A percentile compares a stretch with the other conserved stretches of the same genome.
phyloP scores from a whole-genome alignment of 192 early-diverging fungal genomes.

The Podila verticillata region DNA sequence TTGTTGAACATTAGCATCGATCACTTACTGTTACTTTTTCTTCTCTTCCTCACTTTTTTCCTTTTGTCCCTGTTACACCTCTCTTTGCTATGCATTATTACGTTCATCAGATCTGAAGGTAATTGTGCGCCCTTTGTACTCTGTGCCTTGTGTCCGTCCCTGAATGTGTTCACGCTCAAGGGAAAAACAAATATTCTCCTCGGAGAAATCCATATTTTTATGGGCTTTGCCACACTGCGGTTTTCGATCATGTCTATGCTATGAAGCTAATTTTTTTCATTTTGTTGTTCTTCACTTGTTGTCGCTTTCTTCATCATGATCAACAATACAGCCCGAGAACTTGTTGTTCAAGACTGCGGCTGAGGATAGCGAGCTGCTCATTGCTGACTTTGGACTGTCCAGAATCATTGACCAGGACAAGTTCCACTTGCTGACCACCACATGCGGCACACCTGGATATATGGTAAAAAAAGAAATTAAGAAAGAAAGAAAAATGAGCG shows the following conservation, averaged over 20 bases:
- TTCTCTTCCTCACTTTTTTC: background rate
- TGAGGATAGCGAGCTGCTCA: slow-evolving; percentile 68
- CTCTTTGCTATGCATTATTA: background rate
- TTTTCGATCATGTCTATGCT: background rate
- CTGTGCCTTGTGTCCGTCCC: background rate
- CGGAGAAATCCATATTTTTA: slow-evolving; percentile 2
- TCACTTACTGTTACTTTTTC: slow-evolving; percentile 6
- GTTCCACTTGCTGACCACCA: slow-evolving; percentile 67
- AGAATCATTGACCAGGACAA: slow-evolving; percentile 68
- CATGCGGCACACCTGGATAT: slow-evolving; percentile 85
- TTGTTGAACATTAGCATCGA: background rate
- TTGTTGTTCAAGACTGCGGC: slow-evolving; percentile 72
- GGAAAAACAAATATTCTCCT: background rate
- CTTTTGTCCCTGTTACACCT: background rate
- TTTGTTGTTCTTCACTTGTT: slow-evolving; percentile 59
- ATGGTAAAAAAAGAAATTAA: slow-evolving; percentile 60
- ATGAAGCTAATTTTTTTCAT: background rate
- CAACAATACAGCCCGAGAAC: slow-evolving; percentile 75
- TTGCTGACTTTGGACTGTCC: slow-evolving; percentile 89
- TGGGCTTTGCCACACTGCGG: background rate
- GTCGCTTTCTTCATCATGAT: slow-evolving; percentile 19
- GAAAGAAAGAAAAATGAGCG: background rate
- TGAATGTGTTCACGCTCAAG: too few relatives aligned
- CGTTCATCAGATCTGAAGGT: slow-evolving; percentile 50
- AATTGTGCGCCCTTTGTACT: background rate